Evolutionary conservation across 1,284 basidiomycete species (phyloP).

Genomic region (Calocybe gambosa): DNA sequence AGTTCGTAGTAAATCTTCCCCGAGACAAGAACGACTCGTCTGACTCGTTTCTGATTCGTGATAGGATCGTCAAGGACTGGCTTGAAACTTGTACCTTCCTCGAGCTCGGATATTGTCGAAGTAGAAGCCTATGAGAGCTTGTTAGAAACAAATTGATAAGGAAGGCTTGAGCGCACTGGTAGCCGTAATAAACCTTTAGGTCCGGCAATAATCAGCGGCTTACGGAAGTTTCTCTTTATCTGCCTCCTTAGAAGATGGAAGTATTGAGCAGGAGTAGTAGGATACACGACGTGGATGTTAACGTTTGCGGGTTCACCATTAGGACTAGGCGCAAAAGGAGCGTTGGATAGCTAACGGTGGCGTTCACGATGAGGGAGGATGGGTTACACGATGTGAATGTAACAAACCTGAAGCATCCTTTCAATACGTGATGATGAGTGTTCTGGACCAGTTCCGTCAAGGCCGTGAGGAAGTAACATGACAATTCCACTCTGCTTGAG

Average conservation of each 20-base stretch:
- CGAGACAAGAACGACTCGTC: conserved; percentile 57
- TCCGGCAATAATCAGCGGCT: conserved; percentile 76
- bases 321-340: conserved; percentile 39
- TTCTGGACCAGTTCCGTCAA: conserved; percentile 88
- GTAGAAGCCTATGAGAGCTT: conserved; percentile 58
- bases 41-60: conserved; percentile 32
- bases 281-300: conserved; percentile 82
- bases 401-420: conserved; percentile 70
- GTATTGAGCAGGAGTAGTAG: conserved; percentile 84
- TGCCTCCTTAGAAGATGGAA: conserved; percentile 86
- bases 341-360: conserved; percentile 61
- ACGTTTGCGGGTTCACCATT: conserved; percentile 40
- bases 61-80: conserved; percentile 62
- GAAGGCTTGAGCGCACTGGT: conserved; percentile 44
- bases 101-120: conserved; percentile 62
- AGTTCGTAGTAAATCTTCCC: conserved; percentile 90
- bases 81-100: conserved; percentile 58
- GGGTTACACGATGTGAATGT: neutral
- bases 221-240: conserved; percentile 77
- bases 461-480: conserved; percentile 79
- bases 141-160: neutral
- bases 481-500: conserved; percentile 87
- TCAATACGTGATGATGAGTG: conserved; percentile 85
- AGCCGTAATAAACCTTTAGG: conserved; percentile 80
- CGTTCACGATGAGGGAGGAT: neutral